These are phyloP conservation scores for Xylariaceae sp. DNA, from an alignment of 2,329 filamentous ascomycete species.

Conservation along the genomic window DNA sequence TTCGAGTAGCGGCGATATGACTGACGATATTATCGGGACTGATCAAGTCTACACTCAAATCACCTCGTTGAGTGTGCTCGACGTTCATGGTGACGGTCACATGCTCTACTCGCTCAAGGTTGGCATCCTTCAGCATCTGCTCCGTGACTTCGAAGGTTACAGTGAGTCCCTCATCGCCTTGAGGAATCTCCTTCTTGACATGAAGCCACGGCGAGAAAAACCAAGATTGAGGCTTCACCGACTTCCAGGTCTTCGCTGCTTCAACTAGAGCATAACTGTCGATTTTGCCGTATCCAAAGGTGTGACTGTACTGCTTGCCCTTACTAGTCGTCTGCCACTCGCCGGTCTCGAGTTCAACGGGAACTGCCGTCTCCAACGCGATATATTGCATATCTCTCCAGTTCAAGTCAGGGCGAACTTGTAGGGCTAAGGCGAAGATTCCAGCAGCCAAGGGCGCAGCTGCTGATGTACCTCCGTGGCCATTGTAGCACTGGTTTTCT, in stretches of 20 bases:
- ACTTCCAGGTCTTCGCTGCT: conserved; percentile 75
- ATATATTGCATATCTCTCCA: conserved; percentile 97
- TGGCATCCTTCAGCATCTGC: conserved; percentile 74
- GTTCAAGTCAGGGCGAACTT: conserved; percentile 76
- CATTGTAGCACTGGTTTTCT: conserved; percentile 66
- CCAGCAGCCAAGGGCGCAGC: conserved; percentile 90
- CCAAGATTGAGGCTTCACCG: conserved; percentile 95
- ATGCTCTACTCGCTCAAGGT: conserved; percentile 83
- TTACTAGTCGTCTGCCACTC: conserved; percentile 79
- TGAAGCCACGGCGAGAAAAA: conserved; percentile 90
- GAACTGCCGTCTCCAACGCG: conserved; percentile 75
- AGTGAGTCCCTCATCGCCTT: conserved; percentile 73
- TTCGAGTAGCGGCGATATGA: conserved; percentile 72
- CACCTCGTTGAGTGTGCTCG: conserved; percentile 78
- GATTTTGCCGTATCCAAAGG: conserved; percentile 92
- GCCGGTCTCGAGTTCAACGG: conserved; percentile 63
- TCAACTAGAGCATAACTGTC: conserved; percentile 84
- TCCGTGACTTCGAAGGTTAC: conserved; percentile 77
- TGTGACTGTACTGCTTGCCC: conserved; percentile 86
- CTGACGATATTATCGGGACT: conserved; percentile 79
- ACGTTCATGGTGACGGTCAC: conserved; percentile 98
- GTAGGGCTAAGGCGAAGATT: conserved; percentile 81
- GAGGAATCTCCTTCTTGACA: conserved; percentile 77
- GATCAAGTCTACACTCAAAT: conserved; percentile 85
- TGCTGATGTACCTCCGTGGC: conserved; percentile 93